Base-by-base conservation (phyloP, 371 early-diverging fungal species). In the Dichotomocladium elegans region DNA sequence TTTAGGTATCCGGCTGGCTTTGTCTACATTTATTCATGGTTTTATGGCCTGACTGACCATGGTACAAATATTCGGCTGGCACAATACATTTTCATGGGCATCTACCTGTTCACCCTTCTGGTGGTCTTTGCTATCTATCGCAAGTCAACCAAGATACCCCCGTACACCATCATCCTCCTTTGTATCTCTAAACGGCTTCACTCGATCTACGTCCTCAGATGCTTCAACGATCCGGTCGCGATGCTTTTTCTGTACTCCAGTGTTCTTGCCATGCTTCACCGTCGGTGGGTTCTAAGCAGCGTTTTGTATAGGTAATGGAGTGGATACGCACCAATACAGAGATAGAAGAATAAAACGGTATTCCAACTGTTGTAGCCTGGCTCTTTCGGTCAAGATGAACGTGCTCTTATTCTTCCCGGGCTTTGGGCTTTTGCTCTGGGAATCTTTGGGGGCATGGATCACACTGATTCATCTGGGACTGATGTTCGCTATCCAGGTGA, bases 311-410 rank as follows among this genome's bases (percentile, higher is more conserved):
- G 88, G 86, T 85, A 79, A 51, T 21, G 17, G 46, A 26, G 26
- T n/a, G n/a, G n/a, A n/a, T n/a, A n/a, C n/a, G n/a, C n/a, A n/a
- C n/a, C n/a, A n/a, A n/a, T n/a, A n/a, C n/a, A n/a, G n/a, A n/a
- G n/a, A n/a, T n/a, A n/a, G n/a, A n/a, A n/a, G n/a, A n/a, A n/a
- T n/a, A n/a, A n/a, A n/a, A n/a, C n/a, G n/a, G n/a, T n/a, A n/a
- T n/a, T n/a, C n/a, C n/a, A n/a, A n/a, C n/a, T n/a, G 60, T 51
- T 46, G 57, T 34, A 94, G 95, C 50, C 44, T 89, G 3, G 94
- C 88, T 0, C 55, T 95, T 4, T 90, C 95, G 0, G 69, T 95
- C 55, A 96, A 96, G 59, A 96, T 96, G 97, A 95, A 94, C 58
- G 85, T 92, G 17, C 70, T 95, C 21, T 69, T 96, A 3, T 91